Base-by-base conservation (phyloP, 352 stramenopile species). In the Pythium inflatum region DNA sequence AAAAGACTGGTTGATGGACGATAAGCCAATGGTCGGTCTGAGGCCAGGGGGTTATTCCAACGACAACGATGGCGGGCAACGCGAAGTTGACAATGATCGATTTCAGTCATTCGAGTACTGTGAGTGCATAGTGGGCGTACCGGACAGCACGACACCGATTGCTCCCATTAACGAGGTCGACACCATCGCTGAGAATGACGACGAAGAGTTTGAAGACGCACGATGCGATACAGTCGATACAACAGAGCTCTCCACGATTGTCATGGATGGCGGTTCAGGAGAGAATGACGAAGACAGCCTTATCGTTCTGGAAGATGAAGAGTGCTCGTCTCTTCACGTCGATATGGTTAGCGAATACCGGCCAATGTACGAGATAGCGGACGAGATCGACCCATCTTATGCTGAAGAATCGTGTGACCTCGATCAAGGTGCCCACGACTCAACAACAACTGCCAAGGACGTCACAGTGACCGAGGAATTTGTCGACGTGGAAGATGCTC, bases 81-180 rank as follows among this genome's bases (percentile, higher is more conserved):
- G 40, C 20, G 62, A 70, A 2, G 55, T 13, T 28, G 62, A 72
- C 8, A 55, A 31, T 9, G 76, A 82, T 49, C 63, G 70, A 11
- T 82, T 82, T 55, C 50, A 70, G 27, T 82, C 76, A 28, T 82
- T 82, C 43, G 66, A 75, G 50, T 82, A 79, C 55, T 58, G 71
- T 43, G 64, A 74, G 8, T 80, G 73, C 51, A 63, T 53, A 13
- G 50, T 82, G 13, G 62, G 63, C 31, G 48, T 45, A 3, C 27
- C 14, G 1, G 68, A 70, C 14, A 43, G 36, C 14, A 49, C 22
- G 16, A n/a, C 12, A 50, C 14, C 6, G 41, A n/a, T 50, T 50
- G 49, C 6, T 40, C 14, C 22, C 16, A 22, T 31, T 3, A 57
- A 40, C 6, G 7, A 9, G 6, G 54, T 33, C 8, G 14, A 36